Base-by-base conservation (phyloP, 148 eudicot genomes). In the Salicornia ramosissima region DNA sequence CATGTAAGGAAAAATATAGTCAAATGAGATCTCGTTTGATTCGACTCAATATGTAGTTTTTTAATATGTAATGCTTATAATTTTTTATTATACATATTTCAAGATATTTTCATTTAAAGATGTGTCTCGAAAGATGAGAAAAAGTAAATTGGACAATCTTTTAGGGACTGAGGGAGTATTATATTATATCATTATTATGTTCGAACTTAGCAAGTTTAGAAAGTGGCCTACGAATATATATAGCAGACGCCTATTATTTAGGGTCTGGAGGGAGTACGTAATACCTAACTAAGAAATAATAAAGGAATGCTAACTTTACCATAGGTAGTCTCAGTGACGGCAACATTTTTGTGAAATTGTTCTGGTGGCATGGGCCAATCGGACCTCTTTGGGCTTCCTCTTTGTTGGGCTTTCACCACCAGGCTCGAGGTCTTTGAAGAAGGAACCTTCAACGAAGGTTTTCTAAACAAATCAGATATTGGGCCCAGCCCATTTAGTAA, bases 401-500 rank as follows among this genome's bases (percentile, higher is more conserved):
- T 46, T 19, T 61, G 65, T 36, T 61, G 65, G 46, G 65, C 65
- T 61, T n/a, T 61, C 25, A 61, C 65, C 25, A 36, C 65, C 45
- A 61, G 58, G 53, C 53, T 11, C 1, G 64, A 36, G 36, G 65
- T 9, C 65, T 46, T 36, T 10, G 46, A 61, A 61, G 65, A 36
- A 19, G 46, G 45, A 5, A 21, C 34, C 65, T 61, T 61, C 45
- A 61, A 21, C 21, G 65, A 34, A 2, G 65, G 15, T 19, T 39
- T 34, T 36, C 16, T 1, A 22, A 29, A 57, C 62, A 55, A 12
- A 31, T 12, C 36, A 15, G 11, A 14, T 6, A 6, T 10, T 36
- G 65, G 22, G 28, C 65, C 65, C 46, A 61, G 21, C 46, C 65
- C 46, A 61, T 1, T 18, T 34, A 5, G 45, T n/a, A 36, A 54